Percentiles rank a stretch among this genome's conserved stretches.
Evolutionary conservation across 208 protist species (phyloP).

Genomic region (Trypanosoma brucei): DNA sequence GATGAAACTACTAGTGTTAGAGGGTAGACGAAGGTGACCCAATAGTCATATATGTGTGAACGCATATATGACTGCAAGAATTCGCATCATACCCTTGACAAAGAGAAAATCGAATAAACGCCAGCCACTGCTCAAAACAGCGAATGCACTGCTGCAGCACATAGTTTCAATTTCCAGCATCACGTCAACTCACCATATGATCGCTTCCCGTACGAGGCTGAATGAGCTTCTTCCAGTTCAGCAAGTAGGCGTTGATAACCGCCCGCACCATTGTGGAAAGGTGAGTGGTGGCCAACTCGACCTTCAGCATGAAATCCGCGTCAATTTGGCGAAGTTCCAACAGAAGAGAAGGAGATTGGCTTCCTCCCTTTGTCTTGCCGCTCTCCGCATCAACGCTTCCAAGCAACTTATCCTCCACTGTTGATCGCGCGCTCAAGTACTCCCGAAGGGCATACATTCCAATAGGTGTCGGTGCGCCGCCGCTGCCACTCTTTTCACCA

Average conservation of each 20-base stretch:
- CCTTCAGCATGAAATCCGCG: slow-evolving; percentile 47
- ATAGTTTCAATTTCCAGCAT: too few species aligned
- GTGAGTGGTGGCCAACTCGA: slow-evolving; percentile 52
- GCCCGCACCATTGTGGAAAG: slow-evolving; percentile 49
- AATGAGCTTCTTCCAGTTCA: slow-evolving; percentile 88
- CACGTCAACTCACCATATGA: slow-evolving; percentile 57
- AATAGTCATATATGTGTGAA: too few species aligned
- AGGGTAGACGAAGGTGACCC: too few species aligned
- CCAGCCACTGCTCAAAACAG: too few species aligned
- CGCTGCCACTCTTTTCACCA: slow-evolving; percentile 13
- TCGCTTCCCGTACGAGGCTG: slow-evolving; percentile 54
- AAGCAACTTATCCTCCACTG: slow-evolving; percentile 73
- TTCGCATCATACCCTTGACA: too few species aligned
- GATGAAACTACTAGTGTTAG: too few species aligned
- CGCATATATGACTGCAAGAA: too few species aligned
- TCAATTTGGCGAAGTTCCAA: slow-evolving; percentile 70
- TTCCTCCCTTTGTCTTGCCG: slow-evolving; percentile 4
- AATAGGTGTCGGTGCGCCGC: background rate
- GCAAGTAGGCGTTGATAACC: slow-evolving; percentile 67
- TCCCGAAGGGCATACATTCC: slow-evolving; percentile 46
- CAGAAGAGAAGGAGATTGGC: slow-evolving; percentile 43
- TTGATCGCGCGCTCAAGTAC: slow-evolving; percentile 49
- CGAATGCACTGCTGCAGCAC: too few species aligned
- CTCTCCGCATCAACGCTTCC: slow-evolving; percentile 22
- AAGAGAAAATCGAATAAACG: too few species aligned